Percentiles rank a stretch among this genome's conserved stretches.
phyloP scores from a whole-genome alignment of 495 filamentous ascomycete genomes.

The Lindgomyces ingoldianus region DNA sequence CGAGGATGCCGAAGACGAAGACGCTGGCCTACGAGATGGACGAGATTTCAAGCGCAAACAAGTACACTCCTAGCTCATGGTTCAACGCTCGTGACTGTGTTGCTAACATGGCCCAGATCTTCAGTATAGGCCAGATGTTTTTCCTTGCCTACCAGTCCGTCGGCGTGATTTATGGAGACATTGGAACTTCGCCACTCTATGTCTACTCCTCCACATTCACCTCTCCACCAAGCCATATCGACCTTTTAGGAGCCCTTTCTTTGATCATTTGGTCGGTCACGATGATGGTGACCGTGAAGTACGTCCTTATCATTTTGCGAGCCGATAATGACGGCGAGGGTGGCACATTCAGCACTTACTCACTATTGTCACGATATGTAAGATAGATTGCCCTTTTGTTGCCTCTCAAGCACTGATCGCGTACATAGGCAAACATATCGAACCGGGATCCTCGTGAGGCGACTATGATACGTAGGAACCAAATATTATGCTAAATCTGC shows the following conservation, averaged over 20 bases:
- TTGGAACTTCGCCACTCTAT: conserved; percentile 73
- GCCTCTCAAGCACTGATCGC: no score
- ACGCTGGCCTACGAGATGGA: conserved; percentile 33
- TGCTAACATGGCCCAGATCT: conserved; percentile 19
- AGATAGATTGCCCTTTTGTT: no score
- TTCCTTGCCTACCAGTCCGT: conserved; percentile 68
- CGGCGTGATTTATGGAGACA: conserved; percentile 76
- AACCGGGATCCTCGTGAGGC: conserved; percentile 38
- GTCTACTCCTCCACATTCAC: conserved; percentile 72
- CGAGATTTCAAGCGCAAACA: conserved; percentile 38
- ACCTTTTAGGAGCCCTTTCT: conserved; percentile 69
- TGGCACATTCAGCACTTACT: conserved; percentile 73
- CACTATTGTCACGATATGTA: conserved; percentile 69
- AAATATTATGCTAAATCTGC: not conserved
- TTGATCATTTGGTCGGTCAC: conserved; percentile 74
- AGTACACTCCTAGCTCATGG: conserved; percentile 6
- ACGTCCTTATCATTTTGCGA: conserved; percentile 65
- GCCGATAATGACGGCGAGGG: conserved; percentile 79
- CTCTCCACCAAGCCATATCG: conserved; percentile 56
- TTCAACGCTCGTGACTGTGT: not conserved
- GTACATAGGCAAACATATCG: conserved; percentile 30
- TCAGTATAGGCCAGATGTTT: conserved; percentile 36
- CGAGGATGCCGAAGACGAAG: conserved; percentile 33
- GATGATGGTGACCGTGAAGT: conserved; percentile 74
- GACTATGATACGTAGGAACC: conserved; percentile 34